phyloP scores from a whole-genome alignment of 352 stramenopile species.

The Pythium brassicae region DNA sequence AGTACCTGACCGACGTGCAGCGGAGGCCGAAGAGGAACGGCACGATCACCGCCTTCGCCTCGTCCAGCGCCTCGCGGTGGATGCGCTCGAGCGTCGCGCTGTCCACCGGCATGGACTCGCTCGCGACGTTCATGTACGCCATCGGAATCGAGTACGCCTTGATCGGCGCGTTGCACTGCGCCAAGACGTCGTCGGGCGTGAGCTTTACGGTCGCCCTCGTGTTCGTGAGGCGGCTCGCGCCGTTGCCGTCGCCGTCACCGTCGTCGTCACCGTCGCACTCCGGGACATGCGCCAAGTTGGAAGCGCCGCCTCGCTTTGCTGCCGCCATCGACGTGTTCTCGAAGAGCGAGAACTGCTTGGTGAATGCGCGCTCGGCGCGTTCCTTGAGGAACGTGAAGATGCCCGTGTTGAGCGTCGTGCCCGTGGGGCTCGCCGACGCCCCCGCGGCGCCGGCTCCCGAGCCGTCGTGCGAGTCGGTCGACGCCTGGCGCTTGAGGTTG shows the following conservation, averaged over 20 bases:
- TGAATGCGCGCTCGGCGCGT: slow-evolving; percentile 56
- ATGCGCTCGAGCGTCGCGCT: slow-evolving; percentile 31
- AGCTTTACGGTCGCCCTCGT: slow-evolving; percentile 6
- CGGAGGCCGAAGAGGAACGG: slow-evolving; percentile 53
- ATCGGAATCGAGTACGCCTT: slow-evolving; percentile 47
- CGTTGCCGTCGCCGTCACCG: slow-evolving; percentile 11
- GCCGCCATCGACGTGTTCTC: slow-evolving; percentile 21
- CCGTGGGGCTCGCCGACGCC: slow-evolving; percentile 6
- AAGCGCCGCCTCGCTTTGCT: slow-evolving; percentile 11
- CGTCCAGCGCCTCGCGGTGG: slow-evolving; percentile 40
- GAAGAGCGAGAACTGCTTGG: slow-evolving; percentile 58
- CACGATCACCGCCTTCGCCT: slow-evolving; percentile 42
- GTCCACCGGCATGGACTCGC: slow-evolving; percentile 60
- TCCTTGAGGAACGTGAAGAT: slow-evolving; percentile 80
- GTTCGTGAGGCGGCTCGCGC: slow-evolving; percentile 3
- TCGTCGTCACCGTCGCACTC: slow-evolving; percentile 43
- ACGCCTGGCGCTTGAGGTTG: slow-evolving; percentile 59
- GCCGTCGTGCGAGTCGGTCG: slow-evolving; percentile 11
- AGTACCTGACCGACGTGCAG: slow-evolving; percentile 24
- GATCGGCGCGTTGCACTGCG: slow-evolving; percentile 43
- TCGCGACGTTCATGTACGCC: slow-evolving; percentile 44
- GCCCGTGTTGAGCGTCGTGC: slow-evolving; percentile 47
- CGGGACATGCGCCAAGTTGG: slow-evolving; percentile 36
- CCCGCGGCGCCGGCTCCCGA: neutral
- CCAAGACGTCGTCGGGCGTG: slow-evolving; percentile 43